Percentiles rank a stretch among this genome's conserved stretches.
Evolutionary conservation across 1,139 yeast genomes (phyloP).

Genomic region (Blastobotrys arbuscula): DNA sequence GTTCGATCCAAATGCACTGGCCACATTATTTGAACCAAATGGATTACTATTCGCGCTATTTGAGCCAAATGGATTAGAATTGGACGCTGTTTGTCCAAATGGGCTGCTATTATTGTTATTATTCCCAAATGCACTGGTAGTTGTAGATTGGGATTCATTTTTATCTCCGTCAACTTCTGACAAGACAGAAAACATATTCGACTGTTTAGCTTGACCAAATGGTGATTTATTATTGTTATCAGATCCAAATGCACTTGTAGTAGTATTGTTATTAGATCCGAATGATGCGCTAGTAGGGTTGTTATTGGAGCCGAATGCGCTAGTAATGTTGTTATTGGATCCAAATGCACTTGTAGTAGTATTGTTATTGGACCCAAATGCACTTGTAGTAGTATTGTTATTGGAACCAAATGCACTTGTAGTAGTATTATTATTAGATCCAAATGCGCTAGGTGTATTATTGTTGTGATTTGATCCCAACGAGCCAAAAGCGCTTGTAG

Average conservation of each 20-base stretch:
- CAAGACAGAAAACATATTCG: constrained; percentile 3
- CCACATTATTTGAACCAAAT: neutral
- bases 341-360: constrained; percentile 10
- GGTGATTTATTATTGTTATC: constrained; percentile 1
- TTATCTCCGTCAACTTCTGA: neutral
- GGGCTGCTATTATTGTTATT: constrained; percentile 5
- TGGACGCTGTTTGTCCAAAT: constrained; percentile 4
- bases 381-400: constrained; percentile 5
- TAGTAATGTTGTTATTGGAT: neutral
- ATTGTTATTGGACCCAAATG: constrained; percentile 8
- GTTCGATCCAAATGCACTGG: neutral
- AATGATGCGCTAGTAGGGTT: constrained; percentile 9
- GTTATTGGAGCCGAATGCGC: constrained; percentile 11
- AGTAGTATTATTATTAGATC: neutral
- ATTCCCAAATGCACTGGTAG: constrained; percentile 7
- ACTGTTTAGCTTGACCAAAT: constrained; percentile 1
- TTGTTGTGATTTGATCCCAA: neutral
- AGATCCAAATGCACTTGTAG: constrained; percentile 13
- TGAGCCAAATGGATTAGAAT: neutral
- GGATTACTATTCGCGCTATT: neutral
- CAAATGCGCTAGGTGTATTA: neutral
- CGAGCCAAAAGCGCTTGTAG: too few species aligned
- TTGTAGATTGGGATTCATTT: neutral
- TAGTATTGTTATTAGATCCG: constrained; percentile 6
- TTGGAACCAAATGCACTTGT: neutral